phyloP scores from a whole-genome alignment of 805 yeast species.

The Candida caryicola region DNA sequence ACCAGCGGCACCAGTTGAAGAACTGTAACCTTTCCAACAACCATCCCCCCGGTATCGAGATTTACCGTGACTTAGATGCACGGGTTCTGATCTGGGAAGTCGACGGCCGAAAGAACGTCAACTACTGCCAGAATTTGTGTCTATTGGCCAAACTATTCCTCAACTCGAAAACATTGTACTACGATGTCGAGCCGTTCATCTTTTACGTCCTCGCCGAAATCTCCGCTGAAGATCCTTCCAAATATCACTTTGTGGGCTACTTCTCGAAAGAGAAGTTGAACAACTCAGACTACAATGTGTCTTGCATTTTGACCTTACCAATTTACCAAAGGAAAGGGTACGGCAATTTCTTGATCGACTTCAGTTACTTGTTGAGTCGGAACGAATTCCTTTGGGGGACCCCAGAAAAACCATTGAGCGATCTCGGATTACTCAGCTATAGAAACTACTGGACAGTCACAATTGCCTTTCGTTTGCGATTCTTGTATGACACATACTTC shows the following conservation, averaged over 20 bases:
- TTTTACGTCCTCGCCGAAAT: conserved; percentile 81
- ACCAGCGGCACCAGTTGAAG: conserved; percentile 69
- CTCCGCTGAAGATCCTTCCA: conserved; percentile 39
- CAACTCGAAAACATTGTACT: conserved; percentile 87
- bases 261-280: conserved; percentile 85
- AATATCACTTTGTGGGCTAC: conserved; percentile 85
- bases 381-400: conserved; percentile 81
- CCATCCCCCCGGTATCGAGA: conserved; percentile 62
- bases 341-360: conserved; percentile 84
- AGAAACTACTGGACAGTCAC: conserved; percentile 80
- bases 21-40: conserved; percentile 51
- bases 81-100: conserved; percentile 43
- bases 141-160: conserved; percentile 83
- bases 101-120: conserved; percentile 81
- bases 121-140: conserved; percentile 87
- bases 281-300: conserved; percentile 74
- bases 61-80: conserved; percentile 32
- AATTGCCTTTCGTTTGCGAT: conserved; percentile 48
- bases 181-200: conserved; percentile 93
- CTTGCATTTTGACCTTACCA: conserved; percentile 89
- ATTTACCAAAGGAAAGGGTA: conserved; percentile 84
- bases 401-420: conserved; percentile 92
- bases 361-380: conserved; percentile 76
- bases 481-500: conserved; percentile 15
- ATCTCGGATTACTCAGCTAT: conserved; percentile 80